Conservation (phyloP, 1,284 basidiomycete genomes). For the Athelia psychrophila region DNA sequence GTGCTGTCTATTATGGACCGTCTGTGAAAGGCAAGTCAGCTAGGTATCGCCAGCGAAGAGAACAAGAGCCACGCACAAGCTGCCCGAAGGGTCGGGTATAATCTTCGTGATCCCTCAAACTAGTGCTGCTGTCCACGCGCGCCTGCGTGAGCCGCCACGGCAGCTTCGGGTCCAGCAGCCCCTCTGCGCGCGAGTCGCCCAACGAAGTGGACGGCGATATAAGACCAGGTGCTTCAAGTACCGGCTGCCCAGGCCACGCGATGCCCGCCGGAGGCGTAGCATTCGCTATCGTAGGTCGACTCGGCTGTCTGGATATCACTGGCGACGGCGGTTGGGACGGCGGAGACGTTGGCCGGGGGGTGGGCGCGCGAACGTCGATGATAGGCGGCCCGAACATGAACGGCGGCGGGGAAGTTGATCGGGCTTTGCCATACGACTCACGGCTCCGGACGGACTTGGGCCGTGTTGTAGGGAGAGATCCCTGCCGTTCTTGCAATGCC, state of each 20-base stretch:
- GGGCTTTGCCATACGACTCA: neutral
- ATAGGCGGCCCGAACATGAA: neutral
- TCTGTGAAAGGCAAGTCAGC: neutral
- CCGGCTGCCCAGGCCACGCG: neutral
- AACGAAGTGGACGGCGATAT: neutral
- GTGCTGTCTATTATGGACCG: neutral
- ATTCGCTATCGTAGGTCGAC: neutral
- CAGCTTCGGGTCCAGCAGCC: neutral
- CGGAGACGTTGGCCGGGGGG: neutral
- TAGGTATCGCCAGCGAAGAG: neutral
- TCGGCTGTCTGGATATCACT: neutral
- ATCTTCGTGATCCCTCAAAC: slow-evolving; percentile 2
- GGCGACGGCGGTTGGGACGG: neutral
- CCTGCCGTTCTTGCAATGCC: neutral
- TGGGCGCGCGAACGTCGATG: neutral
- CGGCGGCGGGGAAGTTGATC: neutral
- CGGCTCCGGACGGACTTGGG: neutral
- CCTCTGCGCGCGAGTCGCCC: neutral
- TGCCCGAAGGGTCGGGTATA: neutral
- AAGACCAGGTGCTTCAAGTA: neutral
- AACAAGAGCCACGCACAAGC: neutral
- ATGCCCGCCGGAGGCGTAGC: neutral
- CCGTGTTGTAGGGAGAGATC: neutral
- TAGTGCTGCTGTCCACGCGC: neutral
- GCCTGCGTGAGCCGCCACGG: neutral